Percentiles rank a stretch among this genome's conserved stretches.
Conservation (phyloP, 2,329 filamentous ascomycete species). For the Scortechinia acanthostroma region DNA sequence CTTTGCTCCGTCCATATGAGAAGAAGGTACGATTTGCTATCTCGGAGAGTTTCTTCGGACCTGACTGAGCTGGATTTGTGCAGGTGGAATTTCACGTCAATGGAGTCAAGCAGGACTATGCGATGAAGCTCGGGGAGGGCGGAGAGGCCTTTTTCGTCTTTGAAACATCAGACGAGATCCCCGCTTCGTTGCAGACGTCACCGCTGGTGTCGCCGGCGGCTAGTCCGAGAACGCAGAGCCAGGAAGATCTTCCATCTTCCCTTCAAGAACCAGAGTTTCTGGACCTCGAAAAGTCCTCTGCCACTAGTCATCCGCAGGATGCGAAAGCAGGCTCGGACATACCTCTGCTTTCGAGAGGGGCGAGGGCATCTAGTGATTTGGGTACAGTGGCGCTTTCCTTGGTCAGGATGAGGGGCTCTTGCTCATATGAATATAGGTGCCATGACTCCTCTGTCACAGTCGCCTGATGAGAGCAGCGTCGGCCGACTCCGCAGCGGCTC, state of each 20-base stretch:
- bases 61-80: background rate
- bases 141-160: conserved; percentile 99
- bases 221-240: conserved; percentile 61
- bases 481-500: background rate
- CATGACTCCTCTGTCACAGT: background rate
- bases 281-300: conserved; percentile 46
- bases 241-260: conserved; percentile 29
- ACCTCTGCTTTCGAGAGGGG: background rate
- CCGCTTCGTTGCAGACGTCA: conserved; percentile 88
- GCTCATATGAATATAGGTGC: background rate
- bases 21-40: conserved; percentile 69
- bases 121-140: conserved; percentile 96
- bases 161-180: conserved; percentile 84
- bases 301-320: conserved; percentile 13
- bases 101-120: conserved; percentile 80
- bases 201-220: conserved; percentile 83
- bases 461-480: background rate
- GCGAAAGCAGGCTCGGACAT: background rate
- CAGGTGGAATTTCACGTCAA: conserved; percentile 80
- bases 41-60: background rate
- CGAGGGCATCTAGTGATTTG: background rate
- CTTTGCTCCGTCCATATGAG: conserved; percentile 84
- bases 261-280: conserved; percentile 67
- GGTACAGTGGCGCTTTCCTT: background rate
- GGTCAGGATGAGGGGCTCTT: background rate